These are phyloP conservation scores for Fusarium annulatum DNA, from an alignment of 2,329 filamentous ascomycete genomes.

Conservation along the genomic window DNA sequence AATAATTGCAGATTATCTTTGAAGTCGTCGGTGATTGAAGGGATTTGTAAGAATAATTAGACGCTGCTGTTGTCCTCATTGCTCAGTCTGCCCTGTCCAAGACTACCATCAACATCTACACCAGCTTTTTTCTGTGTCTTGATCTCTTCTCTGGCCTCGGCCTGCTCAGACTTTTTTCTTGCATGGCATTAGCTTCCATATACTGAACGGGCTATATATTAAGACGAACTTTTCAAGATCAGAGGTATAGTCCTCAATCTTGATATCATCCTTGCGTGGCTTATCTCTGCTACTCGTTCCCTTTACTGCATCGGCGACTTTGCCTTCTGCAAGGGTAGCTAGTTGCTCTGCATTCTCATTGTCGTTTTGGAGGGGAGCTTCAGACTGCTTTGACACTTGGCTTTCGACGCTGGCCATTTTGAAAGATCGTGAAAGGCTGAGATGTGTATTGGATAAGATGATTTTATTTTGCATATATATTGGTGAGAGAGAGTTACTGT, in stretches of 20 bases:
- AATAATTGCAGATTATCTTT: not conserved
- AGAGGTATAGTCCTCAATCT: constrained; percentile 35
- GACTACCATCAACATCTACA: constrained; percentile 33
- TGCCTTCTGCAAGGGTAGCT: constrained; percentile 37
- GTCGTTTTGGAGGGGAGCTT: constrained; percentile 25
- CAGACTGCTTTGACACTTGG: constrained; percentile 13
- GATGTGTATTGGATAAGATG: not conserved
- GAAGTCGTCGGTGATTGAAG: not conserved
- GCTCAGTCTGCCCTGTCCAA: constrained; percentile 24
- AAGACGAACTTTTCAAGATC: constrained; percentile 29
- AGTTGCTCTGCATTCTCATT: constrained; percentile 40
- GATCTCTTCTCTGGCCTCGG: constrained; percentile 31
- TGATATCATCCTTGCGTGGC: constrained; percentile 28
- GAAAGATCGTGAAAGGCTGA: not conserved
- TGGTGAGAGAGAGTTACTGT: not conserved
- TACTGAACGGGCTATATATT: not conserved
- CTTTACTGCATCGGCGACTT: constrained; percentile 37
- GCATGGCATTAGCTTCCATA: not conserved
- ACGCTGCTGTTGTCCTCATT: constrained; percentile 31
- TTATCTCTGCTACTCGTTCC: constrained; percentile 25
- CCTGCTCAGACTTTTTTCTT: constrained; percentile 39
- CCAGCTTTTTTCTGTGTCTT: constrained; percentile 34
- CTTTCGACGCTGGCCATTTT: constrained; percentile 24
- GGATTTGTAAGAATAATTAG: not conserved
- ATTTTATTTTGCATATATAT: not conserved